phyloP scores from a whole-genome alignment of 2,329 filamentous ascomycete species.

The Penicillium hesseltinei region DNA sequence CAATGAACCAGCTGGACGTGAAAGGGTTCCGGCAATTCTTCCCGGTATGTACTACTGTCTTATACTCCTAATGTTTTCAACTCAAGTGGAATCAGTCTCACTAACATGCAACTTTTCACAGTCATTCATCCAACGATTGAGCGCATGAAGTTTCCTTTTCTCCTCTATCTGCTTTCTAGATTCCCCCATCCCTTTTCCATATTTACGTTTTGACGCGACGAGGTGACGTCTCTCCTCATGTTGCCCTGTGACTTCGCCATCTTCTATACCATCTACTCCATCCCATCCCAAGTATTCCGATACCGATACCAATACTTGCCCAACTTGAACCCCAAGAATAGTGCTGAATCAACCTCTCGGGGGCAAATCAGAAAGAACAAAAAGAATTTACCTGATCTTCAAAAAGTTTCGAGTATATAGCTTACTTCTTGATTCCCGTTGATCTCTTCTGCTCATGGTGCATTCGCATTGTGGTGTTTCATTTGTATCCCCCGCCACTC shows the following conservation, averaged over 20 bases:
- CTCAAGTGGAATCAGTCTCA: not conserved
- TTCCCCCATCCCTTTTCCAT: slow-evolving; percentile 25
- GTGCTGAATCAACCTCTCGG: slow-evolving; percentile 10
- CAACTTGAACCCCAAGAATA: slow-evolving; percentile 8
- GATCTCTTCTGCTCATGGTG: slow-evolving; percentile 6
- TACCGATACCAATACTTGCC: slow-evolving; percentile 3
- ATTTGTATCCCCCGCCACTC: not conserved
- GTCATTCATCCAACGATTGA: slow-evolving; percentile 48
- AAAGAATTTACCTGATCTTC: slow-evolving; percentile 3
- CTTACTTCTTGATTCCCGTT: not conserved
- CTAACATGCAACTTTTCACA: slow-evolving; percentile 16
- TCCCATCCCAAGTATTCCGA: slow-evolving; percentile 8
- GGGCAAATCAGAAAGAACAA: slow-evolving; percentile 4
- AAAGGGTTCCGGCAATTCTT: slow-evolving; percentile 51
- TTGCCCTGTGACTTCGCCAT: slow-evolving; percentile 11
- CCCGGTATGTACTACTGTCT: slow-evolving; percentile 34
- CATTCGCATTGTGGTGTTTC: slow-evolving; percentile 16
- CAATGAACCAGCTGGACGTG: slow-evolving; percentile 44
- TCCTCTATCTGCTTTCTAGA: slow-evolving; percentile 25
- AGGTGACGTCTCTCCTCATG: slow-evolving; percentile 20
- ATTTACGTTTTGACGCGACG: slow-evolving; percentile 23
- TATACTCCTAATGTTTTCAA: not conserved
- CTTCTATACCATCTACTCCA: slow-evolving; percentile 19
- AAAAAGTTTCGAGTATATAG: slow-evolving; percentile 12
- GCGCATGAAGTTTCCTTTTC: slow-evolving; percentile 37